Base-by-base conservation (phyloP, 495 filamentous ascomycete genomes). In the Corynascus novoguineensis region DNA sequence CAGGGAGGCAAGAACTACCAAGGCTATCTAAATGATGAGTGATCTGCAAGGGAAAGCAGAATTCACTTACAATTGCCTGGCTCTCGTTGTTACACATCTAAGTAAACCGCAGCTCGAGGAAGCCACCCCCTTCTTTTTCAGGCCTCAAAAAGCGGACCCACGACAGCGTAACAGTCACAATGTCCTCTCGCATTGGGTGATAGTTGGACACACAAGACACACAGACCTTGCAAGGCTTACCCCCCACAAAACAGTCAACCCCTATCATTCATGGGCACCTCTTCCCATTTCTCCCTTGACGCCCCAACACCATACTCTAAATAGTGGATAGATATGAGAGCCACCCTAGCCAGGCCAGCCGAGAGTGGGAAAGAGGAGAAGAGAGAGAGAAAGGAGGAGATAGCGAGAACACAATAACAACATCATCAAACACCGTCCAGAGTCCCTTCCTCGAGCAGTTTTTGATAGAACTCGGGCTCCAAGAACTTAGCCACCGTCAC, bases 401-500 rank as follows among this genome's bases (percentile, higher is more conserved):
- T n/a, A 32, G 29, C 47, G 46, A 19, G 40, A 8, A 15, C 29
- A 10, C 10, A n/a, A 28, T 4, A 4, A 4, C 5, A 41, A 17
- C 2, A 15, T 4, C 38, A 28, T 64, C 59, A 73, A 3, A 52
- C 57, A 21, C 68, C 75, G 5, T 73, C 93, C 61, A 98, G 68
- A 53, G 96, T 82, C 4, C 95, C 93, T 57, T 86, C 89, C 71
- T 95, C 93, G 71, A 87, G 88, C 62, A 98, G 77, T 53, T 84
- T 86, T 66, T 85, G 86, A 77, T 92, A 92, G 35, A 97, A 81
- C 69, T 97, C 93, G 5, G 88, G 86, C 75, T 98, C 93, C 70
- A 98, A 75, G 71, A 97, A 98, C 69, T 95, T 96, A 58, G 88
- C 89, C 35, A 98, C 89, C 6, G 86, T 89, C 24, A 98, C 90